A percentile compares a stretch with the other conserved stretches of the same genome.
Evolutionary conservation across 2,329 filamentous ascomycete species (phyloP).

Genomic region (Calycina herbarum): DNA sequence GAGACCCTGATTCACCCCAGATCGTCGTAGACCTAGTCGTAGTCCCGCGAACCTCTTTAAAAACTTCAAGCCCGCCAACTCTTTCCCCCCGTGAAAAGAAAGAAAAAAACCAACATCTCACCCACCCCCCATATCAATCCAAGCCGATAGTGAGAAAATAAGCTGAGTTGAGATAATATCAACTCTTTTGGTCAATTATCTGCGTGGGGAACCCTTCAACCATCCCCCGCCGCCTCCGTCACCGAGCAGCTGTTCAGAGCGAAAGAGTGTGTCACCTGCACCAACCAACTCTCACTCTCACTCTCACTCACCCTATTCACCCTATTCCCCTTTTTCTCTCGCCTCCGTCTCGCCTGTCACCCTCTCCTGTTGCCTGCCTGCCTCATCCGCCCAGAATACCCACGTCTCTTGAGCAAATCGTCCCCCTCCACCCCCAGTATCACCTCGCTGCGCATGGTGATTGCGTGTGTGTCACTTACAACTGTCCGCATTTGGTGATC

Average conservation of each 20-base stretch:
- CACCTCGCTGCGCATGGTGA: constrained; percentile 3
- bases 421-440: not conserved
- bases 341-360: constrained; percentile 7
- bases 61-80: constrained; percentile 10
- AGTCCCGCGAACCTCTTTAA: constrained; percentile 19
- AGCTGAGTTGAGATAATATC: constrained; percentile 32
- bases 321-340: constrained; percentile 4
- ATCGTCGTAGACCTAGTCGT: not conserved
- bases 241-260: not conserved
- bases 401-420: constrained; percentile 1
- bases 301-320: constrained; percentile 1
- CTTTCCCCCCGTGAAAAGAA: not conserved
- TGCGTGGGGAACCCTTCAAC: constrained; percentile 11
- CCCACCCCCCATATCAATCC: not conserved
- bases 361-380: not conserved
- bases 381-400: not conserved
- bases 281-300: not conserved
- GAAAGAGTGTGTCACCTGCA: not conserved
- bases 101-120: not conserved
- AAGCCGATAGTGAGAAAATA: not conserved
- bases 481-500: constrained; percentile 9
- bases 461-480: constrained; percentile 12
- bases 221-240: not conserved
- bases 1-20: constrained; percentile 18
- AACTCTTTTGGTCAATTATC: constrained; percentile 7